A percentile compares a stretch with the other conserved stretches of the same genome.
phyloP scores from a whole-genome alignment of 768 basidiomycete species.

The Phaffia australis region DNA sequence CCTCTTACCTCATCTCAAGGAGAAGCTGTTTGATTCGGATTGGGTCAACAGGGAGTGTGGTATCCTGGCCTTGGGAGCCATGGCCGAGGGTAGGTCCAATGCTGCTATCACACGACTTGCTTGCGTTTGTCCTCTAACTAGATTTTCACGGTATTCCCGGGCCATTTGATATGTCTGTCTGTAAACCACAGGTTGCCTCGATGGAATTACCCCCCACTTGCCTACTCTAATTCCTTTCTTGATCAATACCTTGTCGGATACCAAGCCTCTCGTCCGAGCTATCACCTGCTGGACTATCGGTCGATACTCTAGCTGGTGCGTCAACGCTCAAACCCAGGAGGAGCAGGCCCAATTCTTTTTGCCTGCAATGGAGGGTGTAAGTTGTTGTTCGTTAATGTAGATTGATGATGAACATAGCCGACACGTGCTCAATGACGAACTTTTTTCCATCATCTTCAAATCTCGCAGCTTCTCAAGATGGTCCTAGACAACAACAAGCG shows the following conservation, averaged over 20 bases:
- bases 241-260: constrained; percentile 76
- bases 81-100: constrained; percentile 61
- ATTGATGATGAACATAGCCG: neutral
- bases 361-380: constrained; percentile 94
- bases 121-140: neutral
- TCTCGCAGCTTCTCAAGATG: constrained; percentile 79
- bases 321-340: constrained; percentile 52
- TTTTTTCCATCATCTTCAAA: neutral
- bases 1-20: constrained; percentile 76
- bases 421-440: neutral
- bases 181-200: constrained; percentile 67
- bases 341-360: constrained; percentile 86
- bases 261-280: constrained; percentile 94
- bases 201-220: constrained; percentile 85
- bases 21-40: constrained; percentile 80
- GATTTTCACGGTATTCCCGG: neutral
- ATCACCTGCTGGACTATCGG: constrained; percentile 99
- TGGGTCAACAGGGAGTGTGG: constrained; percentile 94
- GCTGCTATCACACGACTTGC: neutral
- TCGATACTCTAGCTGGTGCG: constrained; percentile 94
- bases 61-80: constrained; percentile 88
- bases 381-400: constrained; percentile 31
- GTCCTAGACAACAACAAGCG: constrained; percentile 97
- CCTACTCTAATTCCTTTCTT: constrained; percentile 88
- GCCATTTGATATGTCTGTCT: neutral